These are phyloP conservation scores for Clonostachys solani DNA, from an alignment of 2,329 filamentous ascomycete genomes.

Conservation along the genomic window DNA sequence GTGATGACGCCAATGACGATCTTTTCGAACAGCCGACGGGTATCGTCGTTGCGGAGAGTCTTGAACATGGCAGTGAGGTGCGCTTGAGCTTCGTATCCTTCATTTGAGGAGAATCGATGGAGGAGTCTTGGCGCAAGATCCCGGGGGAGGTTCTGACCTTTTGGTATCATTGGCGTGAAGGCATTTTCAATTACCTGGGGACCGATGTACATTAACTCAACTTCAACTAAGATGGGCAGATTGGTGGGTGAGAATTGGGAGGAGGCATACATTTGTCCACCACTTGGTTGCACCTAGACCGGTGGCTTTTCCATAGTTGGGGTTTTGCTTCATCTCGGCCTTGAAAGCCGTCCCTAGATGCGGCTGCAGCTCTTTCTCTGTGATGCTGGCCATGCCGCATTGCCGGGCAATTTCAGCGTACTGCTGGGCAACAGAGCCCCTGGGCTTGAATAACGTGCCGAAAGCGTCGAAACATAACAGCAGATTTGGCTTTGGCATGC, in stretches of 20 bases:
- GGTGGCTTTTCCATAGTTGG: conserved; percentile 54
- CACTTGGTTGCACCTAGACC: conserved; percentile 47
- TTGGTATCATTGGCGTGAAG: conserved; percentile 33
- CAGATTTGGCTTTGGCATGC: conserved; percentile 24
- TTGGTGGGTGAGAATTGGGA: not conserved
- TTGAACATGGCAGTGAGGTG: conserved; percentile 40
- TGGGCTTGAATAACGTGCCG: conserved; percentile 57
- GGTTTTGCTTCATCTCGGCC: conserved; percentile 35
- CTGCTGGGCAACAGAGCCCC: conserved; percentile 41
- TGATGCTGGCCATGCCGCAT: conserved; percentile 40
- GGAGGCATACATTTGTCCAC: conserved; percentile 51
- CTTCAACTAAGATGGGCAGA: too few species aligned
- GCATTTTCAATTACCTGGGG: conserved; percentile 49
- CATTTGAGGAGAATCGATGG: conserved; percentile 44
- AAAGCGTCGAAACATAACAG: conserved; percentile 62
- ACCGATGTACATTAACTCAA: not conserved
- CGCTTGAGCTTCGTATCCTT: conserved; percentile 45
- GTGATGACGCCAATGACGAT: conserved; percentile 54
- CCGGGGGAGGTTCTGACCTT: conserved; percentile 28
- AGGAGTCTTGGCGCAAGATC: conserved; percentile 43
- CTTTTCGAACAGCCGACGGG: conserved; percentile 17
- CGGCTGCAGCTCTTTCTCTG: conserved; percentile 29
- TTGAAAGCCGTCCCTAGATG: conserved; percentile 39
- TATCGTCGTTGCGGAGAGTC: conserved; percentile 21
- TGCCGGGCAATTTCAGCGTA: conserved; percentile 48